Base-by-base conservation (phyloP, 495 filamentous ascomycete species). In the Parmelia sp. region DNA sequence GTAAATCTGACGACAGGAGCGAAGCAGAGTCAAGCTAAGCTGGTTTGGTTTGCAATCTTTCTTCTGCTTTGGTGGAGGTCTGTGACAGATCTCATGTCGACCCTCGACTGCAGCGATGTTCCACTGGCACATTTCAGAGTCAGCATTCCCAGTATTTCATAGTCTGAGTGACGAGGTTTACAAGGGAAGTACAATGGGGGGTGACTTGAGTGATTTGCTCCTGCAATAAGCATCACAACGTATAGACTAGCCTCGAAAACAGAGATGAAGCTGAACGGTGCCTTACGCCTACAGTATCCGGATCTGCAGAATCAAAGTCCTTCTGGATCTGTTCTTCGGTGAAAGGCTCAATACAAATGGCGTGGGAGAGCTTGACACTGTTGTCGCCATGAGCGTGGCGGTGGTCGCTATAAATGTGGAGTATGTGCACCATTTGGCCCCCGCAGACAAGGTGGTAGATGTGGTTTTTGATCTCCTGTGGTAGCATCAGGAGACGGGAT, bases 1-100 rank as follows among this genome's bases (percentile, higher is more conserved):
- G 11, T 57, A 40, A 15, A 63, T 44, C 21, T 57, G 45, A 29
- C 47, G 61, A 37, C 51, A 57, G 61, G 61, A 40, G 14, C 49
- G 49, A 19, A 63, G 23, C 4, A 63, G 12, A 25, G 47, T 44
- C 37, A 40, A 33, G 36, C 42, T 60, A 23, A 60, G 25, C 37
- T 44, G 21, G 37, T 40, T 60, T 1, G 25, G 39, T 5, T 33
- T 23, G 6, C 14, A 14, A n/a, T 19, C 39, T 21, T 31, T 12
- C 15, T n/a, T 11, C 27, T 53, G 49, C 27, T 31, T 3, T 33
- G 51, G 7, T 33, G 21, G 51, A 33, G 27, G 15, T 33, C n/a
- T 10, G 17, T 55, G 17, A n/a, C 51, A 55, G 21, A 19, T 5
- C 19, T 12, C 3, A 35, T 55, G 51, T 33, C 51, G 51, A 33